Conservation (phyloP, 2,329 filamentous ascomycete genomes). For the Arthroderma sp. region DNA sequence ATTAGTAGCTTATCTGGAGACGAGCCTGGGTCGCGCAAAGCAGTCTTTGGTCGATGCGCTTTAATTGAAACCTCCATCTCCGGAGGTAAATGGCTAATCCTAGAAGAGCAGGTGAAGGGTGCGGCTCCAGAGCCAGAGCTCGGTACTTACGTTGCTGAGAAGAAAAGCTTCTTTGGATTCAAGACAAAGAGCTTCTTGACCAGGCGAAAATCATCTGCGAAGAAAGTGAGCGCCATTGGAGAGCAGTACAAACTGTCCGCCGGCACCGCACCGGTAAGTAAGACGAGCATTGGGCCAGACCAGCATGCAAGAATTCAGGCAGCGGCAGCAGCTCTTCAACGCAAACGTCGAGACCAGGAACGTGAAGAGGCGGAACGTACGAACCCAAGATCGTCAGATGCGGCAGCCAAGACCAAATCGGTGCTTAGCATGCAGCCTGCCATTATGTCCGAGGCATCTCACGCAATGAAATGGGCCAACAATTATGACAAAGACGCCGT, state of each 20-base stretch:
- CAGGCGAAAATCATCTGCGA: slow-evolving; percentile 58
- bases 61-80: slow-evolving; percentile 77
- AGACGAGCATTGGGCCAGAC: slow-evolving; percentile 73
- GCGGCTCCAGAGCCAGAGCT: slow-evolving; percentile 72
- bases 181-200: slow-evolving; percentile 52
- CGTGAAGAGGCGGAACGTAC: slow-evolving; percentile 34
- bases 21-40: slow-evolving; percentile 72
- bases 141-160: slow-evolving; percentile 84
- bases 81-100: slow-evolving; percentile 75
- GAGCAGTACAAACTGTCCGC: slow-evolving; percentile 40
- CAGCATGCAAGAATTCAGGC: slow-evolving; percentile 89
- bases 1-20: slow-evolving; percentile 90
- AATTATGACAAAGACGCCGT: slow-evolving; percentile 87
- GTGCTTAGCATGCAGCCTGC: slow-evolving; percentile 75
- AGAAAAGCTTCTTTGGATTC: slow-evolving; percentile 86
- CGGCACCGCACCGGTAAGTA: slow-evolving; percentile 49
- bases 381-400: slow-evolving; percentile 43
- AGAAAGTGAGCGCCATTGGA: slow-evolving; percentile 38
- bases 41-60: slow-evolving; percentile 86
- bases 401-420: slow-evolving; percentile 68
- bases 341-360: slow-evolving; percentile 50
- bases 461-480: slow-evolving; percentile 92
- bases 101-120: slow-evolving; percentile 93
- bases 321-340: slow-evolving; percentile 71
- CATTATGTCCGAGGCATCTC: slow-evolving; percentile 74